Percentiles rank a stretch among this genome's conserved stretches.
Conservation (phyloP, 768 basidiomycete genomes). For the Rhodosporidiobolus sp. region DNA sequence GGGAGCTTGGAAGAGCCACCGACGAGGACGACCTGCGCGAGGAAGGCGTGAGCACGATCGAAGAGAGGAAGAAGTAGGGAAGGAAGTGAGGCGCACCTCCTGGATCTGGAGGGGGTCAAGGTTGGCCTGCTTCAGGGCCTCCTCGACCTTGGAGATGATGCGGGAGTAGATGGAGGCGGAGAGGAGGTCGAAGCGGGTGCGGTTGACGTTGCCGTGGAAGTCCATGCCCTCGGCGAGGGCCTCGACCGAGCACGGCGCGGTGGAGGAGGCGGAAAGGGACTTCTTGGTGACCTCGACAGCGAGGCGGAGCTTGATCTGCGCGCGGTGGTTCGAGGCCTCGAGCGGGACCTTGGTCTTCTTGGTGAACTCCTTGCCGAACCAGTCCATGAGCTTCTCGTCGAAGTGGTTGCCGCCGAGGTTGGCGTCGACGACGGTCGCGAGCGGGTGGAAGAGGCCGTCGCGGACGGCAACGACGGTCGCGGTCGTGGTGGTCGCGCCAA, state of each 20-base stretch:
- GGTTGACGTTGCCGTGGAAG: conserved; percentile 67
- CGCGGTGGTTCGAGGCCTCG: conserved; percentile 67
- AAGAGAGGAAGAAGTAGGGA: not conserved
- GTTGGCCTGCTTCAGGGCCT: conserved; percentile 47
- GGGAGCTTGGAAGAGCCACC: conserved; percentile 53
- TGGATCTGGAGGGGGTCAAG: conserved; percentile 51
- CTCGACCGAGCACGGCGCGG: conserved; percentile 88
- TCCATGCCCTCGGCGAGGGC: conserved; percentile 90
- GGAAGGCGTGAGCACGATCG: not conserved
- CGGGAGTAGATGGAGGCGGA: conserved; percentile 40
- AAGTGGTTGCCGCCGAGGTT: conserved; percentile 66
- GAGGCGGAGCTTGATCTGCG: conserved; percentile 86
- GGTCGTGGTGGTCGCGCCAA: conserved; percentile 70
- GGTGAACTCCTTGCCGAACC: conserved; percentile 92
- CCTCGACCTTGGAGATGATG: conserved; percentile 47
- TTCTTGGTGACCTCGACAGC: conserved; percentile 94
- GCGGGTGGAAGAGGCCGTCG: conserved; percentile 66
- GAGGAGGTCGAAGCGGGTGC: conserved; percentile 53
- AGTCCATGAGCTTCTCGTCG: conserved; percentile 77
- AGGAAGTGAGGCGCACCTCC: conserved; percentile 44
- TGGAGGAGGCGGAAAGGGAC: conserved; percentile 78
- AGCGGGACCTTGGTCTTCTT: conserved; percentile 86
- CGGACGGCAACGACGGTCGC: conserved; percentile 67
- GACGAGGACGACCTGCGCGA: conserved; percentile 49
- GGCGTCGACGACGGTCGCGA: conserved; percentile 54